Base-by-base conservation (phyloP, 108 stramenopile species). In the Parmales sp. region DNA sequence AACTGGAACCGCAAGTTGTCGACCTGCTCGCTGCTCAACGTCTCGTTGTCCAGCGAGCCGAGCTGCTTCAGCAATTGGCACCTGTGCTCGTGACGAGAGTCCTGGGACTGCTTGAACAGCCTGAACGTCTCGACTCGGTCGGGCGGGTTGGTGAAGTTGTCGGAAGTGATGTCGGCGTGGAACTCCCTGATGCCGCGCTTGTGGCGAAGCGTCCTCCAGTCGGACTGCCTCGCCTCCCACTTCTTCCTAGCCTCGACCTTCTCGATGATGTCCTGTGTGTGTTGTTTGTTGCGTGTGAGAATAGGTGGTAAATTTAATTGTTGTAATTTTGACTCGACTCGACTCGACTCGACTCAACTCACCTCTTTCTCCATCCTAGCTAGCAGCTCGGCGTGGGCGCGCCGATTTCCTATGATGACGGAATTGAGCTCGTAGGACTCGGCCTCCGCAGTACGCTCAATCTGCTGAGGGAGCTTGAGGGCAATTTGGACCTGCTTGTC, bases 181-280 rank as follows among this genome's bases (percentile, higher is more conserved):
- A 77, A 78, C 0, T 72, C 45, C 2, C 18, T 5, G 25, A 80
- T 19, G 4, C 74, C 79, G 0, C 76, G 66, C 36, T 78, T 60
- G 69, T 80, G 79, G 25, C 77, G 69, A 5, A 80, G 39, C 18
- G 39, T 66, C 6, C 79, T 74, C 79, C 79, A 80, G n/a, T 38
- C 70, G 1, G 63, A 26, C 23, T 39, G 29, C 0, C 73, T 34
- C 8, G 29, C 13, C 37, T 78, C 74, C 79, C 79, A 80, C 34
- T 43, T 43, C 41, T 43, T 16, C 41, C 41, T 43, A 8, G 41
- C 41, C 41, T 16, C 3, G 54, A 60, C 54, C 26, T 60, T 28
- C 26, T 60, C 54, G 31, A 60, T 60, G 54, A 60, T 60, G 29
- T 60, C 54, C 54, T 60, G 31, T 43, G 8, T 8, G 8, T 43